Evolutionary conservation across 805 yeast species (phyloP).

Genomic region (Deakozyma indianensis): DNA sequence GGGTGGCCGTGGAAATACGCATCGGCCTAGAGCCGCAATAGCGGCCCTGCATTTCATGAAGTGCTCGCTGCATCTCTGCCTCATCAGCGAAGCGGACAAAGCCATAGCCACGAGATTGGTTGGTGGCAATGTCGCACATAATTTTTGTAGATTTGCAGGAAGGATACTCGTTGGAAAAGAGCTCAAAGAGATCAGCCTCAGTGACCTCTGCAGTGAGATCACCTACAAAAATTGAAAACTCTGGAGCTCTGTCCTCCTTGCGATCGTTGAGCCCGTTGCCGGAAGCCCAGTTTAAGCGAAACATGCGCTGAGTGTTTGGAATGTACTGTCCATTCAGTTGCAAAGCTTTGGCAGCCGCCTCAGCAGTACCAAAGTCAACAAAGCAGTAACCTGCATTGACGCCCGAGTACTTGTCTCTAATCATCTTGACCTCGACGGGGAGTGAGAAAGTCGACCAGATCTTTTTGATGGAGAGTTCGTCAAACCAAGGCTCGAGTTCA

Average conservation of each 20-base stretch:
- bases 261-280: conserved; percentile 28
- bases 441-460: conserved; percentile 68
- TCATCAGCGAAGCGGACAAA: conserved; percentile 64
- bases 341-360: conserved; percentile 52
- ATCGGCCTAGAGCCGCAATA: conserved; percentile 61
- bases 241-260: conserved; percentile 24
- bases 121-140: conserved; percentile 59
- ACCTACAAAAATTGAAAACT: conserved; percentile 70
- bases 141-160: conserved; percentile 65
- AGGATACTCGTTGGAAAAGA: conserved; percentile 55
- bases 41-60: conserved; percentile 71
- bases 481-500: conserved; percentile 75
- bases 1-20: conserved; percentile 58
- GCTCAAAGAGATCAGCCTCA: conserved; percentile 48
- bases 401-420: conserved; percentile 44
- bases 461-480: conserved; percentile 47
- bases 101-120: conserved; percentile 72
- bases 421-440: conserved; percentile 48
- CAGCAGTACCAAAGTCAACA: conserved; percentile 50
- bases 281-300: conserved; percentile 75
- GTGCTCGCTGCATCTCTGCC: conserved; percentile 55
- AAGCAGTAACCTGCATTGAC: conserved; percentile 64
- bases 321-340: conserved; percentile 53
- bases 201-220: conserved; percentile 64
- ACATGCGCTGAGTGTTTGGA: conserved; percentile 42